phyloP scores from a whole-genome alignment of 2,329 filamentous ascomycete species.

The Biscogniauxia mediterranea region DNA sequence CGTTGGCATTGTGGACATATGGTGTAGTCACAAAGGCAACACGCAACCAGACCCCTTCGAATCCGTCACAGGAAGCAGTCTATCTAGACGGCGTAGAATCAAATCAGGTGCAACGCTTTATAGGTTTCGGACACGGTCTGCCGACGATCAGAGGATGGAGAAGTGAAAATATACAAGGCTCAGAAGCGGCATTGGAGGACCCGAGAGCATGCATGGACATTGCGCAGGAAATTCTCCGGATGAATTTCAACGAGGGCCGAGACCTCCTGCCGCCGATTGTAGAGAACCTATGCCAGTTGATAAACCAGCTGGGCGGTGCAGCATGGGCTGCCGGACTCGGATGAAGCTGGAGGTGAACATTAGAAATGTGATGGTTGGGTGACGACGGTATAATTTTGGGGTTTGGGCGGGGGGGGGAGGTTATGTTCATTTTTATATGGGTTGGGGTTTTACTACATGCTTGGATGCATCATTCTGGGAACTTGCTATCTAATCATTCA shows the following conservation, averaged over 20 bases:
- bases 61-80: conserved; percentile 40
- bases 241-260: conserved; percentile 47
- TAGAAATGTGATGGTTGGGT: background rate
- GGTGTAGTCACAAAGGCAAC: conserved; percentile 54
- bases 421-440: background rate
- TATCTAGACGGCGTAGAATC: conserved; percentile 58
- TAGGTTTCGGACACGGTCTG: conserved; percentile 52
- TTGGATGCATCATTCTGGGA: background rate
- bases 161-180: conserved; percentile 25
- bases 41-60: conserved; percentile 31
- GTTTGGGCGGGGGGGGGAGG: too few species aligned
- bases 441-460: background rate
- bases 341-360: conserved; percentile 6
- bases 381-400: background rate
- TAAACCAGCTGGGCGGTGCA: conserved; percentile 58
- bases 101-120: conserved; percentile 54
- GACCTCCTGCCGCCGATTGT: conserved; percentile 58
- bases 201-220: conserved; percentile 58
- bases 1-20: conserved; percentile 67
- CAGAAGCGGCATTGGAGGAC: conserved; percentile 49
- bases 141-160: conserved; percentile 46
- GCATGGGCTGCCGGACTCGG: conserved; percentile 38
- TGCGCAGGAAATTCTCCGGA: conserved; percentile 53
- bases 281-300: conserved; percentile 63
- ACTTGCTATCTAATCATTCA: background rate